Percentiles rank a stretch among this genome's conserved stretches.
Evolutionary conservation across 306 rosid genomes (phyloP).

Genomic region (Inga oerstediana): DNA sequence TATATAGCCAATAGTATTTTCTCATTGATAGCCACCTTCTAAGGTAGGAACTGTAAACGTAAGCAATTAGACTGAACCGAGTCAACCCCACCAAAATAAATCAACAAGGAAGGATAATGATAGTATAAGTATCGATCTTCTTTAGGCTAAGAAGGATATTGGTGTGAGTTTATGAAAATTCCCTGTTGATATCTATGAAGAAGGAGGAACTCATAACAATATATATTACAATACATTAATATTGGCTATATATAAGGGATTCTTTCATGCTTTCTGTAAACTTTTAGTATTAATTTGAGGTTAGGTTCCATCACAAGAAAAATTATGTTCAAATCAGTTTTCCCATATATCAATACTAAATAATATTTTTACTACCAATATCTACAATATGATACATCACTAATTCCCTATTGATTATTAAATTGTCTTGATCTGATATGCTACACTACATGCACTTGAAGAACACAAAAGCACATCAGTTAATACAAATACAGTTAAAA

Average conservation of each 20-base stretch:
- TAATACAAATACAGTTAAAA: too few relatives aligned
- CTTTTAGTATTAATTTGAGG: not conserved
- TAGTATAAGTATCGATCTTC: not conserved
- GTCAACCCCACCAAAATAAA: constrained; percentile 3
- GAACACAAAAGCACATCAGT: too few relatives aligned
- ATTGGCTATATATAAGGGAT: too few relatives aligned
- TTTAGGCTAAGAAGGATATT: constrained; percentile 1
- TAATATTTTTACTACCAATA: not conserved
- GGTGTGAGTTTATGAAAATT: constrained; percentile 2
- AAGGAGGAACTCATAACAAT: not conserved
- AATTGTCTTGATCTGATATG: not conserved
- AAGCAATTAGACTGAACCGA: constrained; percentile 24
- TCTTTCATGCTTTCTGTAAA: too few relatives aligned
- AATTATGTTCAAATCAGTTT: not conserved
- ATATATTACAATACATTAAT: not conserved
- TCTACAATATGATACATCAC: not conserved
- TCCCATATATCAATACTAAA: not conserved
- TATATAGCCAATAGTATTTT: constrained; percentile 73
- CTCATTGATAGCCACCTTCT: constrained; percentile 54
- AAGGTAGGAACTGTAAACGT: constrained; percentile 55
- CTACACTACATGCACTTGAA: constrained; percentile 29
- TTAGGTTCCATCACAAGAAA: not conserved
- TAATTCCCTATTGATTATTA: not conserved
- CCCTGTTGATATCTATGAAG: not conserved
- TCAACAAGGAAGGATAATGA: not conserved